phyloP scores from a whole-genome alignment of 345 rosid genomes.

The Gossypium ekmanianum region DNA sequence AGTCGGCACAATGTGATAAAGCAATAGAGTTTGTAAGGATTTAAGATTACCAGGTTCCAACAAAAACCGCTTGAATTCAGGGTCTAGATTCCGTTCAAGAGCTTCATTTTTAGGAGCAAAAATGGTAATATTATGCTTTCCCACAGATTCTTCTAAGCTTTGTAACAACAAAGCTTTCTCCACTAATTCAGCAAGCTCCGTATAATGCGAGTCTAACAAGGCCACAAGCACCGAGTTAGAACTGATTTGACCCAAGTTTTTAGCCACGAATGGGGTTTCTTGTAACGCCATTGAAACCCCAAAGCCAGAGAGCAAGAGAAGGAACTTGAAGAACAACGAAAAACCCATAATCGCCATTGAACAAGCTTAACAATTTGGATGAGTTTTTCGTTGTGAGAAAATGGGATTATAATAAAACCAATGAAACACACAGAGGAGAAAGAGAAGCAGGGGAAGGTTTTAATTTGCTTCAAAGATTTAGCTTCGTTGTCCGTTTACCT shows the following conservation, averaged over 20 bases:
- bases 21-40: conserved; percentile 31
- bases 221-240: conserved; percentile 78
- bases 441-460: neutral
- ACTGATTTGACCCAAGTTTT: conserved; percentile 43
- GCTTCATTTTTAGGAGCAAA: conserved; percentile 77
- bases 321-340: neutral
- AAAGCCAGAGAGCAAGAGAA: conserved; percentile 5
- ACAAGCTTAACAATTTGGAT: neutral
- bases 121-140: conserved; percentile 55
- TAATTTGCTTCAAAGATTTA: conserved; percentile 18
- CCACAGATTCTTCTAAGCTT: conserved; percentile 56
- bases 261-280: neutral
- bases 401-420: neutral
- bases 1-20: conserved; percentile 48
- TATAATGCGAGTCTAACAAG: conserved; percentile 78
- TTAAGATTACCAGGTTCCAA: conserved; percentile 48
- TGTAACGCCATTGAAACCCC: conserved; percentile 17
- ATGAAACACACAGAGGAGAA: neutral
- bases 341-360: neutral
- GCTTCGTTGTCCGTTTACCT: neutral
- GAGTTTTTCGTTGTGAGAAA: neutral
- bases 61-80: conserved; percentile 70
- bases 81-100: conserved; percentile 62
- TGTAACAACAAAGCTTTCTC: conserved; percentile 74
- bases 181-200: conserved; percentile 65